Base-by-base conservation (phyloP, 2,329 filamentous ascomycete genomes). In the Colletotrichum scovillei region DNA sequence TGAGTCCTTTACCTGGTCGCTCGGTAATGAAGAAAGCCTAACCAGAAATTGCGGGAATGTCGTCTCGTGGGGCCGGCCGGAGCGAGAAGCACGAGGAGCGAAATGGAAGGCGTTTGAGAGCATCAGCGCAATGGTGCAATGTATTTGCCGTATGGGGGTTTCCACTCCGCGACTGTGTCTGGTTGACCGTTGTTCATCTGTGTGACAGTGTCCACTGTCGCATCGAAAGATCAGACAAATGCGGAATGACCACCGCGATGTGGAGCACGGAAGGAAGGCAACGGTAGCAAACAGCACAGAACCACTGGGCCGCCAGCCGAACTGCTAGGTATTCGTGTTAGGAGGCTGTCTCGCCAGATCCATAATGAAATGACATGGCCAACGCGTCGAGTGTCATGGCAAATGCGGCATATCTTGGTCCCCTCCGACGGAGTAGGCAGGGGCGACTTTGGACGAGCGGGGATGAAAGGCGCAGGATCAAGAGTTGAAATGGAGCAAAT, bases 241-340 rank as follows among this genome's bases (percentile, higher is more conserved):
- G 55, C 67, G 70, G 70, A 73, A 70, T 65, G 70, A 70, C 67
- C 65, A 60, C 70, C 70, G 67, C 67, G 55, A 22, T 42, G 66
- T 70, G 70, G 60, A 60, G 55, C 56, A 19, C 32, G 42, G 26
- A 19, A 60, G 64, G 8, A 35, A 56, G 59, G 46, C 46, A 38
- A 57, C 46, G 22, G 28, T 14, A 60, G 56, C 60, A 60, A 73
- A 60, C 55, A 35, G 16, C 55, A 46, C 52, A 53, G 59, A 65
- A 56, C 52, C 63, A 30, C 7, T 49, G 8, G 16, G 9, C 19
- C 14, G 52, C 35, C 49, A 49, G 42, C 42, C 42, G 42, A 49
- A 19, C 19, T 49, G 16, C 8, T 32, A 32, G 26, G 26, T 19
- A 19, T 49, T 46, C 38, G 42, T n/a, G 42, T 63, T 52, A 53